Conservation (phyloP, 371 early-diverging fungal species). For the Coemansia sp. region DNA sequence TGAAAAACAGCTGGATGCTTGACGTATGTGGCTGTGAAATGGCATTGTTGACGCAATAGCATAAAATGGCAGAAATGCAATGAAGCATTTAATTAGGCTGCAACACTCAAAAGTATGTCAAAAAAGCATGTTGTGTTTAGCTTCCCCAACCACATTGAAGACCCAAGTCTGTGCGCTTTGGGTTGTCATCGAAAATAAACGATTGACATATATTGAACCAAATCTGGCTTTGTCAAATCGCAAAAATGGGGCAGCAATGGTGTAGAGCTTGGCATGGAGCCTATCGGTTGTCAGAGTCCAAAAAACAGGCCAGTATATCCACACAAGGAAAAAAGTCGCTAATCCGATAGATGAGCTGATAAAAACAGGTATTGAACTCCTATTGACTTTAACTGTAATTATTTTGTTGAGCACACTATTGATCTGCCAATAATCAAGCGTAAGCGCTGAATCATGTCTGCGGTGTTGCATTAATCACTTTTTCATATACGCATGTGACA, state of each 20-base stretch:
- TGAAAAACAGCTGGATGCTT: background rate
- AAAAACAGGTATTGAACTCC: background rate
- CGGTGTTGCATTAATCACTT: background rate
- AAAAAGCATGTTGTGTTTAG: background rate
- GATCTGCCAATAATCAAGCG: conserved; percentile 6
- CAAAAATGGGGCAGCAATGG: background rate
- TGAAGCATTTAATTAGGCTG: background rate
- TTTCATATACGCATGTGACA: conserved; percentile 3
- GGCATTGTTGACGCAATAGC: background rate
- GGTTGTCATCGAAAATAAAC: no score
- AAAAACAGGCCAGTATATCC: background rate
- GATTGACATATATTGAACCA: no score
- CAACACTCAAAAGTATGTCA: background rate
- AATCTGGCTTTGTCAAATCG: no score
- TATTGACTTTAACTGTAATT: background rate
- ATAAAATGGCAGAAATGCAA: background rate
- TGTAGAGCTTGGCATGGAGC: background rate
- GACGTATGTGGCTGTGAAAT: background rate
- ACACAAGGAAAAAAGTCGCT: background rate
- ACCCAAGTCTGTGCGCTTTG: no score
- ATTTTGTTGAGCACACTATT: background rate
- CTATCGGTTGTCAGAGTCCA: no score
- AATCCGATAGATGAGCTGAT: background rate
- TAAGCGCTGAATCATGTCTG: background rate
- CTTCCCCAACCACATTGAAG: no score